Percentiles rank a stretch among this genome's conserved stretches.
These are phyloP conservation scores for Zasmidium citrigriseum DNA, from an alignment of 2,329 filamentous ascomycete genomes.

Conservation along the genomic window DNA sequence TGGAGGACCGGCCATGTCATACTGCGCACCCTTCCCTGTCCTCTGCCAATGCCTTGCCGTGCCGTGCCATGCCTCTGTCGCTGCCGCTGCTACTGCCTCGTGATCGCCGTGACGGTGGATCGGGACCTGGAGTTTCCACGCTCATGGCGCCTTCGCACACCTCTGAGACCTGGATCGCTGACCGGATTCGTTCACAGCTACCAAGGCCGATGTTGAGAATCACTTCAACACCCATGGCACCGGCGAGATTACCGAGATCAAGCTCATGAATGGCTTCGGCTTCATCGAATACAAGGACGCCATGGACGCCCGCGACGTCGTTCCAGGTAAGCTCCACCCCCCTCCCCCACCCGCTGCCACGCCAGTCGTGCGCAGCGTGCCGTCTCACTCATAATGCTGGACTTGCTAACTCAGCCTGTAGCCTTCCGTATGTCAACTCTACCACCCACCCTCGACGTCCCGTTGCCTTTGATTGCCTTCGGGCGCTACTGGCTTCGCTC, in stretches of 20 bases:
- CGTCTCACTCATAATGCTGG: constrained; percentile 17
- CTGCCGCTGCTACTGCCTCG: background rate
- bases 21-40: too few relatives aligned
- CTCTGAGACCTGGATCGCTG: constrained; percentile 42
- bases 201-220: constrained; percentile 93
- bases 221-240: constrained; percentile 96
- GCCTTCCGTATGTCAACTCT: constrained; percentile 55
- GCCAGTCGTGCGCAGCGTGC: constrained; percentile 15
- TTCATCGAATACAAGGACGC: constrained; percentile 99
- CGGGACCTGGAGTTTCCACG: constrained; percentile 33
- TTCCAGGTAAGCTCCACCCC: constrained; percentile 72
- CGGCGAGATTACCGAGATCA: constrained; percentile 97
- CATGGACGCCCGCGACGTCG: constrained; percentile 96
- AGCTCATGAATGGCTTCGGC: constrained; percentile 99
- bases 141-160: constrained; percentile 10
- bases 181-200: constrained; percentile 65
- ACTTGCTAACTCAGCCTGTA: constrained; percentile 33
- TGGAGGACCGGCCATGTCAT: constrained; percentile 23
- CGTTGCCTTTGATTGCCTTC: constrained; percentile 13
- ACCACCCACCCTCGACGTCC: constrained; percentile 8
- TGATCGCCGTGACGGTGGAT: constrained; percentile 9
- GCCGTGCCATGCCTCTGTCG: background rate
- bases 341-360: background rate
- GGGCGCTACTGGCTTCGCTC: constrained; percentile 10
- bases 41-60: constrained; percentile 17